Evolutionary conservation across 495 filamentous ascomycete species (phyloP).

Genomic region (Annulohypoxylon bovei): DNA sequence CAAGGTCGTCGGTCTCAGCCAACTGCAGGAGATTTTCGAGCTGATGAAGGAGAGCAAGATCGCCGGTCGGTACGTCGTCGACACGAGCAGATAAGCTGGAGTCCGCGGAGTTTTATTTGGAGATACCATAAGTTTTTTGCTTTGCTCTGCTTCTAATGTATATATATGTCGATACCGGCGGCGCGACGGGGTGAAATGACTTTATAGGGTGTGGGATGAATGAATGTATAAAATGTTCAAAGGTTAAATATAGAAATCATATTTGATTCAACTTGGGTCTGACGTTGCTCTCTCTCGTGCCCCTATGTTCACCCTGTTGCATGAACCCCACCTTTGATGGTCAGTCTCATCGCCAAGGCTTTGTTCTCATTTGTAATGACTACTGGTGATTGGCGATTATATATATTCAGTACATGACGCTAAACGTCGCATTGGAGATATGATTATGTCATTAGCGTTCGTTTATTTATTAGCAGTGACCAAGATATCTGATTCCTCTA

Average conservation of each 20-base stretch:
- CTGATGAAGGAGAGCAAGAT: conserved; percentile 81
- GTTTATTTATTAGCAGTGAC: neutral
- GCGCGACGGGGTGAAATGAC: neutral
- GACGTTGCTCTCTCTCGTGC: neutral
- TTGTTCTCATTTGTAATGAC: neutral
- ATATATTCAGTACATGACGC: neutral
- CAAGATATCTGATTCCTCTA: too few relatives aligned
- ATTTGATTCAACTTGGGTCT: too few relatives aligned
- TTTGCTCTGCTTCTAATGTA: conserved; percentile 12
- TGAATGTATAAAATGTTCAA: conserved; percentile 14
- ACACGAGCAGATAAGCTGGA: conserved; percentile 62
- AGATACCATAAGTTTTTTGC: conserved; percentile 22
- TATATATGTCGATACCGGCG: conserved; percentile 7
- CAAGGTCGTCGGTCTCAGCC: conserved; percentile 80
- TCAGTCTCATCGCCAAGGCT: neutral
- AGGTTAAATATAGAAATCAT: conserved; percentile 2
- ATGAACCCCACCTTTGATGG: neutral
- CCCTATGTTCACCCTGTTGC: neutral
- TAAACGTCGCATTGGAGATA: neutral
- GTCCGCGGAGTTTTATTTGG: conserved; percentile 17
- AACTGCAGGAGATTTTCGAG: conserved; percentile 80
- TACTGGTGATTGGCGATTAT: neutral
- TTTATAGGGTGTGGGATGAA: neutral
- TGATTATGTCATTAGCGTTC: neutral
- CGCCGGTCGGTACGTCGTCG: conserved; percentile 87